Percentiles rank a stretch among this genome's conserved stretches.
phyloP scores from a whole-genome alignment of 2,329 filamentous ascomycete genomes.

The Orbilia quercus region DNA sequence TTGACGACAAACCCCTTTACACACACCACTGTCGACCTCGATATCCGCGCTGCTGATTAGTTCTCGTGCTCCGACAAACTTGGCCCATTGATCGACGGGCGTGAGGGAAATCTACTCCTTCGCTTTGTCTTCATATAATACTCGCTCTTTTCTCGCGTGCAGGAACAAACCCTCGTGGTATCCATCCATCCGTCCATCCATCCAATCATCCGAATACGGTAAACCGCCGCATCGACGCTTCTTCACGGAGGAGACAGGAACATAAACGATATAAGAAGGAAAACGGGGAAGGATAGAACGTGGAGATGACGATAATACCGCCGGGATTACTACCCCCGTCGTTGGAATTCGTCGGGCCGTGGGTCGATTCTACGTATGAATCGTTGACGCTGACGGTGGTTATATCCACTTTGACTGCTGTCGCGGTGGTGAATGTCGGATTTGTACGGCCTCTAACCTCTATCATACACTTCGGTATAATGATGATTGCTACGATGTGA shows the following conservation, averaged over 20 bases:
- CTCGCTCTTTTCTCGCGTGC: neutral
- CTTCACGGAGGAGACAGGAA: too few species aligned
- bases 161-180: neutral
- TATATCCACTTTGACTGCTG: neutral
- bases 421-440: slow-evolving; percentile 12
- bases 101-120: neutral
- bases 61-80: neutral
- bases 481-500: too few species aligned
- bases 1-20: too few species aligned
- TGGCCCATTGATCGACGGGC: neutral
- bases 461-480: too few species aligned
- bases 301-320: slow-evolving; percentile 16
- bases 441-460: slow-evolving; percentile 19
- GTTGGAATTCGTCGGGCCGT: slow-evolving; percentile 28
- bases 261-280: neutral
- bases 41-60: too few species aligned
- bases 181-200: too few species aligned
- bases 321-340: slow-evolving; percentile 18
- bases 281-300: slow-evolving; percentile 2
- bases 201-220: too few species aligned
- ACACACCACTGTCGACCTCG: too few species aligned
- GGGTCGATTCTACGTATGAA: slow-evolving; percentile 15
- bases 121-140: neutral
- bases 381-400: slow-evolving; percentile 20
- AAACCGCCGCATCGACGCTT: too few species aligned